Percentiles rank a stretch among this genome's conserved stretches.
phyloP scores from a whole-genome alignment of 1,284 basidiomycete genomes.

The Leccinum solheimii region DNA sequence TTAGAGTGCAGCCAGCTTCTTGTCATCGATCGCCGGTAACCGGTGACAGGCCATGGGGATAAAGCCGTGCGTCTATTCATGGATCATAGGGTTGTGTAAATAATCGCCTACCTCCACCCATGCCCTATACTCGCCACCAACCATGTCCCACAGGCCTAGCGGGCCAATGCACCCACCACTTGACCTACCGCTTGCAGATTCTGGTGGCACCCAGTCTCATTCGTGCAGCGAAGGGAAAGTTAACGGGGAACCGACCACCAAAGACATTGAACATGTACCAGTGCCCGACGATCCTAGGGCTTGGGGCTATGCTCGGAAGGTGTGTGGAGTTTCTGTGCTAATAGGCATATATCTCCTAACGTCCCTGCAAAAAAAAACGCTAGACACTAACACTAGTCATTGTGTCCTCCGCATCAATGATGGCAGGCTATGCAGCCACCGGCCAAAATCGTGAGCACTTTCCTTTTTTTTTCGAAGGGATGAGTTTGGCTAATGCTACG shows the following conservation, averaged over 20 bases:
- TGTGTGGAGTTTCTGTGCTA: neutral
- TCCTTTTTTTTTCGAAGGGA: neutral
- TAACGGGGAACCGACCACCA: neutral
- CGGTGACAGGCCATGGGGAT: neutral
- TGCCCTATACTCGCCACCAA: neutral
- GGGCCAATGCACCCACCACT: neutral
- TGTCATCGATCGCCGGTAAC: neutral
- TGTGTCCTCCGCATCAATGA: constrained; percentile 64
- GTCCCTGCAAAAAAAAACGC: neutral
- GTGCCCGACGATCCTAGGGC: constrained; percentile 78
- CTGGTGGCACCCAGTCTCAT: constrained; percentile 1
- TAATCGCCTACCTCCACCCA: neutral
- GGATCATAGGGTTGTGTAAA: constrained; percentile 6
- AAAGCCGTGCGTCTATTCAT: constrained; percentile 4
- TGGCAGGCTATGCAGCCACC: constrained; percentile 67
- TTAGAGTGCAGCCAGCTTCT: neutral
- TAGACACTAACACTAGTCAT: constrained; percentile 59
- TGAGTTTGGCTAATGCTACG: neutral
- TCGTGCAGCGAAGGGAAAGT: constrained; percentile 1
- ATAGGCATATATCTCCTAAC: neutral
- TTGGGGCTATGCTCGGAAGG: constrained; percentile 73
- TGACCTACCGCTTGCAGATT: neutral
- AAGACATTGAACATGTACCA: constrained; percentile 64
- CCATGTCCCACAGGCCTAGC: constrained; percentile 22
- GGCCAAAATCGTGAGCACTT: constrained; percentile 63